Evolutionary conservation across 1,139 yeast genomes (phyloP).

Genomic region (Saccharomyces hybrid): DNA sequence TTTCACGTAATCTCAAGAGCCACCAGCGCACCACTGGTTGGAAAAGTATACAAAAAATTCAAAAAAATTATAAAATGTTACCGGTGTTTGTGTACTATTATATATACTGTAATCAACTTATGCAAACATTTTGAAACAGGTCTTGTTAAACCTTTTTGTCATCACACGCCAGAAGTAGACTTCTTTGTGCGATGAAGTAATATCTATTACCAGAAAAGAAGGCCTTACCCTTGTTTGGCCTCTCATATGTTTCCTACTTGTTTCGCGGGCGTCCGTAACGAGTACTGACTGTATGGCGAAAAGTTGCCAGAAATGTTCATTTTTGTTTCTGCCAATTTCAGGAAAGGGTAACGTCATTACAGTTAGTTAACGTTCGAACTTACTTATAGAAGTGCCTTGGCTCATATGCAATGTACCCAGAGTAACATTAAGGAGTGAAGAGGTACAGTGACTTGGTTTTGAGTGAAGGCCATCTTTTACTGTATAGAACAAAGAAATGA

Average conservation of each 20-base stretch:
- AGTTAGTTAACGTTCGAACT: background rate
- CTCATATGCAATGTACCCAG: background rate
- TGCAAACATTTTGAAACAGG: background rate
- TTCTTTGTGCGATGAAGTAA: background rate
- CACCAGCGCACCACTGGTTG: background rate
- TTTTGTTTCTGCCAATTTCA: background rate
- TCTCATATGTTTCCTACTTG: background rate
- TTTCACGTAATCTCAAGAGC: background rate
- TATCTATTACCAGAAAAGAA: background rate
- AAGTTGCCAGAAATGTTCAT: background rate
- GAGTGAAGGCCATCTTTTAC: background rate
- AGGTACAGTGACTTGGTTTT: background rate
- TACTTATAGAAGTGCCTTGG: background rate
- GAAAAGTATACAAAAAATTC: background rate
- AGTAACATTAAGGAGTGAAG: background rate
- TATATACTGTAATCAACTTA: background rate
- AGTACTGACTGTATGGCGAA: background rate
- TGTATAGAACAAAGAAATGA: conserved; percentile 34
- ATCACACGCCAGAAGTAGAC: background rate
- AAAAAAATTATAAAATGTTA: background rate
- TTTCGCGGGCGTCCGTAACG: background rate
- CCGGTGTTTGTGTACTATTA: background rate
- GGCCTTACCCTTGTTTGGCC: background rate
- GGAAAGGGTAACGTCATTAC: background rate
- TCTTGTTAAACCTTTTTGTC: background rate